phyloP scores from a whole-genome alignment of 2,329 filamentous ascomycete genomes.

The Xylaria polymorpha region DNA sequence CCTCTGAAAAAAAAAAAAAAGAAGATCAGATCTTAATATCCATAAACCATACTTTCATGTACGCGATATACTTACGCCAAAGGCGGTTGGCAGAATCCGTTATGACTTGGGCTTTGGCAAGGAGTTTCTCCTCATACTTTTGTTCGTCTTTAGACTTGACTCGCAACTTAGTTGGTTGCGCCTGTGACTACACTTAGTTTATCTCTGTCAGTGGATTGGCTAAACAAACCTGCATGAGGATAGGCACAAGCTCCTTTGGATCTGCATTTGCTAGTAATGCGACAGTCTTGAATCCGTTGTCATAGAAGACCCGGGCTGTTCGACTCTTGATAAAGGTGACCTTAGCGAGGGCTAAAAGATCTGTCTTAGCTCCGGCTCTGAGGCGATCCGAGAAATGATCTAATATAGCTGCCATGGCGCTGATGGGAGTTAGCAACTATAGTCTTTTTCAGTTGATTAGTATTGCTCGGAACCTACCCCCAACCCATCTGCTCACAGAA shows the following conservation, averaged over 20 bases:
- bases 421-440: constrained; percentile 47
- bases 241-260: constrained; percentile 73
- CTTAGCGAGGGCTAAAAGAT: constrained; percentile 76
- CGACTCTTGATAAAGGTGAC: constrained; percentile 82
- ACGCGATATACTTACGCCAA: constrained; percentile 66
- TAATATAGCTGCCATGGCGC: constrained; percentile 75
- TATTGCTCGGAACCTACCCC: constrained; percentile 59
- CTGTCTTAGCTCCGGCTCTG: constrained; percentile 76
- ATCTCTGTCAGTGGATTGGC: neutral
- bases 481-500: constrained; percentile 83
- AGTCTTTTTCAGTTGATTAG: neutral
- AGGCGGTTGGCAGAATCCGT: constrained; percentile 74
- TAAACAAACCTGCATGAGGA: constrained; percentile 73
- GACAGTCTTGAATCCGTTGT: constrained; percentile 78
- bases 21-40: constrained; percentile 38
- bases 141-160: constrained; percentile 67
- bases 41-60: constrained; percentile 11
- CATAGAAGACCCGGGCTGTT: constrained; percentile 79
- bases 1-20: constrained; percentile 55
- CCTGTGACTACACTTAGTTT: constrained; percentile 56
- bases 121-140: constrained; percentile 72
- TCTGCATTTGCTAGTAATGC: constrained; percentile 76
- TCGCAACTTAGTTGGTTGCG: constrained; percentile 73
- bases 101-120: constrained; percentile 75
- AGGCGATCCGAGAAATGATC: constrained; percentile 82